Percentiles rank a stretch among this genome's conserved stretches.
Evolutionary conservation across 805 yeast species (phyloP).

Genomic region (Teunomyces aglyptinius): DNA sequence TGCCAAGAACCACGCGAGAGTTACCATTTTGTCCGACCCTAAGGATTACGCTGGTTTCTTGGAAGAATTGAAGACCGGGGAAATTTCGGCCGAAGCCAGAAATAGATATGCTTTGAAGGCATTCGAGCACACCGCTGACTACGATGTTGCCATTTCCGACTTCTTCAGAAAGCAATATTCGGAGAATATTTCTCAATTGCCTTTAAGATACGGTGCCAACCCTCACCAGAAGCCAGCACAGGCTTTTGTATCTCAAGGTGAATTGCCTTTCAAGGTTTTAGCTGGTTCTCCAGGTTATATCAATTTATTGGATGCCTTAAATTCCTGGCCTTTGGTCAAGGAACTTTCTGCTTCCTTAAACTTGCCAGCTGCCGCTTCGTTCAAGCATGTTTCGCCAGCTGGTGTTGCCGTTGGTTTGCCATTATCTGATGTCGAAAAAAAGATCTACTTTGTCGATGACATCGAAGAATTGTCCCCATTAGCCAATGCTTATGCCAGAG

Average conservation of each 20-base stretch:
- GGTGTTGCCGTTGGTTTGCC: slow-evolving; percentile 98
- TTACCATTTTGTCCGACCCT: slow-evolving; percentile 93
- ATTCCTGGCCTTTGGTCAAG: slow-evolving; percentile 98
- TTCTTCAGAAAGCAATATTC: slow-evolving; percentile 96
- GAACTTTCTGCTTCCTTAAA: slow-evolving; percentile 92
- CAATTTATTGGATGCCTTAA: slow-evolving; percentile 92
- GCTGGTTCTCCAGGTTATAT: slow-evolving; percentile 97
- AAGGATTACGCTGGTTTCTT: slow-evolving; percentile 85
- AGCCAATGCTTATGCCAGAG: slow-evolving; percentile 98
- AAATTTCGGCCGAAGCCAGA: slow-evolving; percentile 68
- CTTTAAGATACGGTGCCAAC: slow-evolving; percentile 97
- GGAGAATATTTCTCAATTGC: slow-evolving; percentile 84
- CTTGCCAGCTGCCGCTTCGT: slow-evolving; percentile 98
- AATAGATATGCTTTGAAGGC: slow-evolving; percentile 92
- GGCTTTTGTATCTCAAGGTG: slow-evolving; percentile 84
- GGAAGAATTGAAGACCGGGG: slow-evolving; percentile 73
- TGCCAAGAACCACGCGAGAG: slow-evolving; percentile 96
- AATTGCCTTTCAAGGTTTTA: slow-evolving; percentile 90
- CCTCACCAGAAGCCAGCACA: slow-evolving; percentile 99
- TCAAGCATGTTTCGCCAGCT: slow-evolving; percentile 98
- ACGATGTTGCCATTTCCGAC: slow-evolving; percentile 93
- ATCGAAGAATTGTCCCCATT: slow-evolving; percentile 93
- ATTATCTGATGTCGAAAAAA: slow-evolving; percentile 84
- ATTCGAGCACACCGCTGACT: slow-evolving; percentile 97
- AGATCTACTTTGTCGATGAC: slow-evolving; percentile 91